Evolutionary conservation across 73 alveolate species (phyloP).

Genomic region (Blepharisma japonicum): DNA sequence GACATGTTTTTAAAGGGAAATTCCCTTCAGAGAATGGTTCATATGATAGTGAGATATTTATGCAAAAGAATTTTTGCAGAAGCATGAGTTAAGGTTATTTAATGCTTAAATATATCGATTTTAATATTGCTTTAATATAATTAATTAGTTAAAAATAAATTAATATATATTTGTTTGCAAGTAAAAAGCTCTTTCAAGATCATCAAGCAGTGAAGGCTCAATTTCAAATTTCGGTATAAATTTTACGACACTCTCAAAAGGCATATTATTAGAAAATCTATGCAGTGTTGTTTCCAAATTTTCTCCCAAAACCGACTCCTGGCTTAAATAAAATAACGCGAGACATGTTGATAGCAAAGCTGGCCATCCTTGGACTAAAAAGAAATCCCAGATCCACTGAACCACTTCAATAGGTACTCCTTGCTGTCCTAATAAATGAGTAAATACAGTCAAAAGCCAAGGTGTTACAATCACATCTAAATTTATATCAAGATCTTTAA

Average conservation of each 20-base stretch:
- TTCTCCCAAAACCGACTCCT: not conserved
- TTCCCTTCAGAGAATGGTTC: too few species aligned
- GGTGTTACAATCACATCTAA: constrained; percentile 28
- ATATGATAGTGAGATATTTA: too few species aligned
- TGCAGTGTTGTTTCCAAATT: not conserved
- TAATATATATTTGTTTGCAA: not conserved
- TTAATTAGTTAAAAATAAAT: too few species aligned
- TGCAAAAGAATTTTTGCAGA: too few species aligned
- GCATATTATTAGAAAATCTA: not conserved
- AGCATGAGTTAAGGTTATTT: too few species aligned
- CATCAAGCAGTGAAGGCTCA: not conserved
- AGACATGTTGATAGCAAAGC: constrained; percentile 20
- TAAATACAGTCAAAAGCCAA: constrained; percentile 26
- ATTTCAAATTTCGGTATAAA: not conserved
- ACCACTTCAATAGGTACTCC: not conserved
- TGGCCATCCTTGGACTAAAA: constrained; percentile 28
- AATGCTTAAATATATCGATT: too few species aligned
- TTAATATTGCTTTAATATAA: too few species aligned
- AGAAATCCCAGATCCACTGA: constrained; percentile 26
- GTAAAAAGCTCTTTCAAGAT: constrained; percentile 23
- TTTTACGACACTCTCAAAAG: not conserved
- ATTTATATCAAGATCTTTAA: not conserved
- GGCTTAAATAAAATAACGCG: not conserved
- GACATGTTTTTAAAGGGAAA: too few species aligned
- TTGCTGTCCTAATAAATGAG: not conserved